Percentiles rank a stretch among this genome's conserved stretches.
Conservation (phyloP, 331 rosid species). For the Phaseolus coccineus region DNA sequence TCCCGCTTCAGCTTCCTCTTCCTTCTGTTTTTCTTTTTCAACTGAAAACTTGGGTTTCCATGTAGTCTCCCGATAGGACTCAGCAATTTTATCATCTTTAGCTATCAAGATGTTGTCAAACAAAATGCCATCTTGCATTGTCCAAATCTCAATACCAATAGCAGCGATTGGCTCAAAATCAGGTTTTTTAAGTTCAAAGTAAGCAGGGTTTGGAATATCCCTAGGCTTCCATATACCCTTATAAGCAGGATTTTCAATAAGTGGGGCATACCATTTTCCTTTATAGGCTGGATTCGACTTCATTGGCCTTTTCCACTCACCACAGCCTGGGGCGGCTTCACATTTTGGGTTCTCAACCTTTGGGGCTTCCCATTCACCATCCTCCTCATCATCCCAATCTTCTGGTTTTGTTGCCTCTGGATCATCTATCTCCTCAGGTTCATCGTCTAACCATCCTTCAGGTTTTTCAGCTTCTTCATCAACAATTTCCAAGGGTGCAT, state of each 20-base stretch:
- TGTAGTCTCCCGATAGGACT: conserved; percentile 70
- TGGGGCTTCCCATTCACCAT: conserved; percentile 99
- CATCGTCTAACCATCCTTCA: conserved; percentile 97
- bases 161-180: conserved; percentile 87
- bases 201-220: conserved; percentile 89
- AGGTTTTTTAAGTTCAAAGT: conserved; percentile 82
- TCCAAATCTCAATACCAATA: conserved; percentile 97
- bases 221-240: conserved; percentile 97
- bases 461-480: conserved; percentile 96
- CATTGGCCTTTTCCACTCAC: conserved; percentile 98
- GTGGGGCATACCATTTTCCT: conserved; percentile 96
- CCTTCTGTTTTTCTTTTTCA: conserved; percentile 87
- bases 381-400: conserved; percentile 99
- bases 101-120: conserved; percentile 90
- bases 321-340: conserved; percentile 92
- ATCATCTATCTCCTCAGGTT: conserved; percentile 92
- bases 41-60: conserved; percentile 91
- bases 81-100: conserved; percentile 77
- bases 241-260: conserved; percentile 86
- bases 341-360: conserved; percentile 87
- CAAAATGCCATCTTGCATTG: conserved; percentile 96
- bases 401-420: conserved; percentile 96
- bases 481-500: conserved; percentile 87
- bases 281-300: conserved; percentile 93
- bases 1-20: conserved; percentile 64